Base-by-base conservation (phyloP, 176 grass and related monocot genomes). In the Paspalum notatum region DNA sequence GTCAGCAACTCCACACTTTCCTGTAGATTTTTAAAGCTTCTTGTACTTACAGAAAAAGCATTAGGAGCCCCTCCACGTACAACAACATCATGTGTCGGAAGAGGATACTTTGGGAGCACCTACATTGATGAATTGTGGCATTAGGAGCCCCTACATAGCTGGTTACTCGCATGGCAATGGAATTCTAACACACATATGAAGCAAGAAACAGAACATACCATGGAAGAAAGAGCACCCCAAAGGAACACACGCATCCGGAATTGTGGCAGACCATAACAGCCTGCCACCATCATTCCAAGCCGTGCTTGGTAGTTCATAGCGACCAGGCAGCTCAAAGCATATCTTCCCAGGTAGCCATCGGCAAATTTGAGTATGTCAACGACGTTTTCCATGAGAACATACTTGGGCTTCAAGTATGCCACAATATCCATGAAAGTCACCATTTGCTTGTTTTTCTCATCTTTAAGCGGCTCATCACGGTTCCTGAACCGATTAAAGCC, bases 401-500 rank as follows among this genome's bases (percentile, higher is more conserved):
- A 98, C 81, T 82, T 94, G 17, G 92, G 95, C 50, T 91, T 89
- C 10, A 98, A 71, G 26, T 90, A 95, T 0, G 86, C 75, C 15
- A 95, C 90, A 10, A 98, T 89, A 39, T 98, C 90, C 95, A 95
- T 95, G 20, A 80, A 98, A 0, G 90, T 89, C 5, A 91, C 77
- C 95, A 98, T 91, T n/a, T 98, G 90, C 43, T 85, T 56, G 8
- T 98, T 98, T 58, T 98, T 98, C 44, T 94, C 92, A 17, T 98
- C 95, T 16, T 88, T 81, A 4, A 98, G 67, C 13, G 95, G 92
- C 63, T 93, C 77, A 2, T 85, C 9, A 37, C 50, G 20, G 40
- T 98, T 98, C 50, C 95, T 79, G n/a, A 98, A 98, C n/a, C 92
- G 67, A 51, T 98, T 98, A 51, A 95, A 98, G 8, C 95, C 95